phyloP scores from a whole-genome alignment of 495 filamentous ascomycete species.

The Xylaria nigripes region DNA sequence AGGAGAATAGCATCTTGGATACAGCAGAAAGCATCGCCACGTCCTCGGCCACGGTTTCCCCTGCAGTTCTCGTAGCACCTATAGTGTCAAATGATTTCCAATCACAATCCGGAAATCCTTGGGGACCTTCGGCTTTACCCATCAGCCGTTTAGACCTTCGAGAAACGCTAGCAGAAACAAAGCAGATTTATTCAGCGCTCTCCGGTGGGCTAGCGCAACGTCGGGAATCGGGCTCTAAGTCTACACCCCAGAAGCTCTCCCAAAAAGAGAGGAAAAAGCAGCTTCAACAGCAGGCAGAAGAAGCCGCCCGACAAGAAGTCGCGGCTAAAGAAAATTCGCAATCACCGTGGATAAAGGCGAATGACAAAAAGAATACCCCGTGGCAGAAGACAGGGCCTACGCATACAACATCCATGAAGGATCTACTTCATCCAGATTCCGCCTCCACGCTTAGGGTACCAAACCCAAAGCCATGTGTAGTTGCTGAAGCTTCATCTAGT shows the following conservation, averaged over 20 bases:
- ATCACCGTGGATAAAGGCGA: constrained; percentile 28
- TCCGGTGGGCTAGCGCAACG: constrained; percentile 58
- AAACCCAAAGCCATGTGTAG: constrained; percentile 33
- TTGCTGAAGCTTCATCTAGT: constrained; percentile 22
- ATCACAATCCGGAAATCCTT: constrained; percentile 41
- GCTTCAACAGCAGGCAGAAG: constrained; percentile 59
- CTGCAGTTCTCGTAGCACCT: background rate
- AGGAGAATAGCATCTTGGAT: constrained; percentile 21
- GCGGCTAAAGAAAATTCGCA: constrained; percentile 30
- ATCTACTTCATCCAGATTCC: constrained; percentile 21
- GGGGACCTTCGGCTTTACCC: constrained; percentile 50
- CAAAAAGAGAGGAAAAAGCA: constrained; percentile 87
- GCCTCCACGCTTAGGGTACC: constrained; percentile 43
- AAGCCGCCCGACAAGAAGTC: constrained; percentile 42
- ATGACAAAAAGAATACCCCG: constrained; percentile 48
- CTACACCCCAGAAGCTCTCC: constrained; percentile 52
- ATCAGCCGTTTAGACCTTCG: constrained; percentile 64
- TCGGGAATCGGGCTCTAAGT: constrained; percentile 30
- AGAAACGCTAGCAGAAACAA: constrained; percentile 77
- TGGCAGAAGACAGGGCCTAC: constrained; percentile 55
- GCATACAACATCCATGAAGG: constrained; percentile 26
- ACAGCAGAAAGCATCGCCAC: constrained; percentile 8
- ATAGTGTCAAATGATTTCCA: constrained; percentile 2
- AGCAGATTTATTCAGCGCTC: constrained; percentile 56
- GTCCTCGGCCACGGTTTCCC: constrained; percentile 2